These are phyloP conservation scores for Solanum dulcamara DNA, from an alignment of 257 asterid species.

Conservation along the genomic window DNA sequence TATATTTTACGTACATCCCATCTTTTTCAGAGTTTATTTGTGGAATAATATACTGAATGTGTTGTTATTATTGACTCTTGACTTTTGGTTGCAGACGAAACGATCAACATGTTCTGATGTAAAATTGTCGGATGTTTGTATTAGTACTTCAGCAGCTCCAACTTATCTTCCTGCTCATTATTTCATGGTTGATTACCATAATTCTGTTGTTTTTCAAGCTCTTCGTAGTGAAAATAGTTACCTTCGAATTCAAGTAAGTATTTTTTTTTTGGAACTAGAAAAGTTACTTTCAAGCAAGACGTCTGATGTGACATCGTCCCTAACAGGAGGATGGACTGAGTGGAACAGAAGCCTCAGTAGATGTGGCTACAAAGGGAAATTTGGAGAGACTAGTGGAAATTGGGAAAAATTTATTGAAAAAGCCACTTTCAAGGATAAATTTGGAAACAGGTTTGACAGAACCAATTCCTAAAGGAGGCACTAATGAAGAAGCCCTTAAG, in stretches of 20 bases:
- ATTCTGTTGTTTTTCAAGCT: slow-evolving; percentile 29
- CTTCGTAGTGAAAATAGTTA: slow-evolving; percentile 17
- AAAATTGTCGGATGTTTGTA: slow-evolving; percentile 21
- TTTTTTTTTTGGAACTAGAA: no score
- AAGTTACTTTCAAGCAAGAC: no score
- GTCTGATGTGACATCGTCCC: no score
- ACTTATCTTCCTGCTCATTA: slow-evolving; percentile 35
- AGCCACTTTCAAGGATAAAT: slow-evolving; percentile 30
- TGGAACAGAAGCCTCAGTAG: slow-evolving; percentile 32
- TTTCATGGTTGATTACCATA: slow-evolving; percentile 42
- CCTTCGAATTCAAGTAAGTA: slow-evolving; percentile 30
- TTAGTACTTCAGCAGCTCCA: slow-evolving; percentile 59
- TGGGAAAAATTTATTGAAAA: slow-evolving; percentile 22
- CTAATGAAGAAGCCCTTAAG: slow-evolving; percentile 26
- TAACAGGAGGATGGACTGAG: slow-evolving; percentile 36
- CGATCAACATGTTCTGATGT: slow-evolving; percentile 16
- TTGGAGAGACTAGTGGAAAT: slow-evolving; percentile 25
- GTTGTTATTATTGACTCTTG: neutral
- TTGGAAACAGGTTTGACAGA: slow-evolving; percentile 25
- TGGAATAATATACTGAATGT: neutral
- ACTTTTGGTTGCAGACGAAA: neutral
- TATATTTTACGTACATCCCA: no score
- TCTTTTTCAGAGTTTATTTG: neutral
- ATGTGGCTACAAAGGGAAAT: slow-evolving; percentile 34
- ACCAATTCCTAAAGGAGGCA: slow-evolving; percentile 26